Base-by-base conservation (phyloP, 2,329 filamentous ascomycete species). In the Ophiostoma tasmaniense region DNA sequence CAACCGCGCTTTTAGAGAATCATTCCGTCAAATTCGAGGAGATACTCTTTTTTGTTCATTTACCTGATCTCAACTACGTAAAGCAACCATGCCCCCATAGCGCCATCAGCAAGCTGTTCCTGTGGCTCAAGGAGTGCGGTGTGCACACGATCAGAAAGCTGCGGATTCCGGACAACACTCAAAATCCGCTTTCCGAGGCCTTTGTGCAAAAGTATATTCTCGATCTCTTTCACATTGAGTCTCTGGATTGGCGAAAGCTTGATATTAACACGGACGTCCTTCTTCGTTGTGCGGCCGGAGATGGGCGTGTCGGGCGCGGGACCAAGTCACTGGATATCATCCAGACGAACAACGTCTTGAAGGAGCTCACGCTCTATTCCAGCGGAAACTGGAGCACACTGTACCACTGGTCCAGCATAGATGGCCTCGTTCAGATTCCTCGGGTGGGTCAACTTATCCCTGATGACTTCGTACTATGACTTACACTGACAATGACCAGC, bases 231-330 rank as follows among this genome's bases (percentile, higher is more conserved):
- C 28, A 37, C 22, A 66, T 71, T 3, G 66, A 71, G 66, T 39
- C 37, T 1, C 39, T 70, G 7, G 70, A 71, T 20, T 71, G 68
- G 70, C 68, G 66, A 30, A 70, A 70, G n/a, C 55, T 68, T 14
- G 68, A 71, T 33, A 65, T 71, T 13, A 67, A 71, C 37, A 65
- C 69, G 28, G 67, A 52, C 3, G 62, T 42, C 4, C 4, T 64
- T 11, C 35, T 64, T 10, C 62, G 33, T 3, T 42, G 28, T 42
- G 20, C 62, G 1, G 61, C 61, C 11, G 22, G 35, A 30, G 30
- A n/a, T 66, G 10, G 25, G 17, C 28, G 59, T 33, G 13, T 25
- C 7, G 59, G 17, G 28, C 59, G 28, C 11, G 59, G 28, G 8
- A n/a, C 28, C 14, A 33, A 39, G 35, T 20, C 33, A 3, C 33